These are phyloP conservation scores for Choiromyces venosus DNA, from an alignment of 495 filamentous ascomycete species.

Conservation along the genomic window DNA sequence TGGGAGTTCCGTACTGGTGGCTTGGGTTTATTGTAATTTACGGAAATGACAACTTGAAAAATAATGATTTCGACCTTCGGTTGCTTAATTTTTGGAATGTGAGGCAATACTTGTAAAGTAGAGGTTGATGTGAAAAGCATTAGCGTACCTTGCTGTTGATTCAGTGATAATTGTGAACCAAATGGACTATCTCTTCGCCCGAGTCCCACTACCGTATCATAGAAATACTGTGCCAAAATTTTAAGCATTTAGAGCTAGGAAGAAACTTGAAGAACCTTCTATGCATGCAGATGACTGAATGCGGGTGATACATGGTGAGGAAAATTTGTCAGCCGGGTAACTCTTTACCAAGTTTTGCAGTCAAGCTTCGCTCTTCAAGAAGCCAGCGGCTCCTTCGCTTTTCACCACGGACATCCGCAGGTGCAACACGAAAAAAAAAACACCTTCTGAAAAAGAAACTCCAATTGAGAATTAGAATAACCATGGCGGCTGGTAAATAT, in stretches of 20 bases:
- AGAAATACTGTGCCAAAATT: not conserved
- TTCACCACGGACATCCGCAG: not conserved
- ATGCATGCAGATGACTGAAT: not conserved
- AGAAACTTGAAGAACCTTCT: not conserved
- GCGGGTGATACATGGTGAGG: not conserved
- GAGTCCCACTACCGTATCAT: too few species aligned
- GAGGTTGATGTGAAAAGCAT: not conserved
- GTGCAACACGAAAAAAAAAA: constrained; percentile 1
- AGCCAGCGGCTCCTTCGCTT: not conserved
- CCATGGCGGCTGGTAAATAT: constrained; percentile 31
- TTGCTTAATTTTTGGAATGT: not conserved
- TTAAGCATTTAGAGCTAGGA: not conserved
- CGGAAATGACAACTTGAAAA: not conserved
- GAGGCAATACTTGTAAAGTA: too few species aligned
- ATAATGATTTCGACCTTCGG: not conserved
- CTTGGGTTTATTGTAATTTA: not conserved
- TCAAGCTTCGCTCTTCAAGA: not conserved
- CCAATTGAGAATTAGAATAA: not conserved
- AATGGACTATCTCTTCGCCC: not conserved
- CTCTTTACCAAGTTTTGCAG: not conserved
- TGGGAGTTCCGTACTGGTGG: not conserved
- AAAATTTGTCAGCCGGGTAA: not conserved
- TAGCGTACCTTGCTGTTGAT: not conserved
- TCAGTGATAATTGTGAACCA: not conserved
- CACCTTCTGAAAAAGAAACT: not conserved